Conservation (phyloP, 768 basidiomycete species). For the Rhodotorula toruloides region DNA sequence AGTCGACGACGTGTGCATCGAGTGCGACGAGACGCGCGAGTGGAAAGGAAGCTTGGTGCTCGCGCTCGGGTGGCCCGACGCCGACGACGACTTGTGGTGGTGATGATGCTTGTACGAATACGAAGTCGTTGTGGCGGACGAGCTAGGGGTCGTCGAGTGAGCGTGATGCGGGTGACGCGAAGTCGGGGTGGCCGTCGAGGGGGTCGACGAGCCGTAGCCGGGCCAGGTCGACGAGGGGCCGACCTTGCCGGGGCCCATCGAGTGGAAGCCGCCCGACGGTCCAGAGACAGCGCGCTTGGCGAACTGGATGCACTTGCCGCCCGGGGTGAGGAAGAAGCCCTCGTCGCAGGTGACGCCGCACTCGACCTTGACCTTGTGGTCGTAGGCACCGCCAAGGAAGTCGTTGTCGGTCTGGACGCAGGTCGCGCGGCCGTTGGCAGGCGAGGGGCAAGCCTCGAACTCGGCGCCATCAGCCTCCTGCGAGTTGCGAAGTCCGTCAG, state of each 20-base stretch:
- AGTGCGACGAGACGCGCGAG: background rate
- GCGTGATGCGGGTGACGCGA: constrained; percentile 2
- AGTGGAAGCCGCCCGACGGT: constrained; percentile 6
- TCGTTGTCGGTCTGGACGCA: constrained; percentile 33
- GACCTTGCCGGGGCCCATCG: constrained; percentile 8
- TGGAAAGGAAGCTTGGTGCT: too few relatives aligned
- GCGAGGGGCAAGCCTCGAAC: constrained; percentile 28
- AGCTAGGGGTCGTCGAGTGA: background rate
- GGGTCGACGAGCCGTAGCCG: background rate
- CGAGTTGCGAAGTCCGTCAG: background rate
- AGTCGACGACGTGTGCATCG: background rate
- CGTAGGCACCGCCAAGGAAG: constrained; percentile 26
- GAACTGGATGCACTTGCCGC: constrained; percentile 28
- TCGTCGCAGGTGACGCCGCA: constrained; percentile 36
- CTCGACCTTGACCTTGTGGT: constrained; percentile 10
- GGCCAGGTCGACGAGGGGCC: constrained; percentile 2
- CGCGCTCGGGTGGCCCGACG: too few relatives aligned
- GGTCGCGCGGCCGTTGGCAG: constrained; percentile 30
- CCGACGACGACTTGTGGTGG: background rate
- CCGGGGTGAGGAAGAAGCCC: constrained; percentile 33
- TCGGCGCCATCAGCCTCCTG: constrained; percentile 21
- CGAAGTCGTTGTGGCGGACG: background rate
- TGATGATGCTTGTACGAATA: constrained; percentile 1
- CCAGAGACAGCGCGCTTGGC: constrained; percentile 25
- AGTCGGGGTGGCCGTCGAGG: background rate